Evolutionary conservation across 225 moss, liverwort and hornwort genomes (phyloP).

Genomic region (Marchantia paleacea): DNA sequence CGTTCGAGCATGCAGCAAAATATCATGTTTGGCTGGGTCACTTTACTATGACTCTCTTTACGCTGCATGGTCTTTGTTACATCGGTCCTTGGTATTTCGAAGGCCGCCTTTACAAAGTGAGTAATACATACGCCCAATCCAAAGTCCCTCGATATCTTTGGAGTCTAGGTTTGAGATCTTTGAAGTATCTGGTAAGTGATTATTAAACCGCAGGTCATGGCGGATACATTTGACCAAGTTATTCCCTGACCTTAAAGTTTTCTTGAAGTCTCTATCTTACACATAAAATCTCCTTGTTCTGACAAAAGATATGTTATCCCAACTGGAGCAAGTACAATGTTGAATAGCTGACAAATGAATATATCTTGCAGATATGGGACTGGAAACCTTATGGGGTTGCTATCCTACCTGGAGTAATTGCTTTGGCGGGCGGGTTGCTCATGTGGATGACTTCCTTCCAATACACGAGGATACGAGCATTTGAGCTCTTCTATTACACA

Average conservation of each 20-base stretch:
- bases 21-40: constrained; percentile 90
- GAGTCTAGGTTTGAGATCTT: too few species aligned
- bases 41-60: constrained; percentile 70
- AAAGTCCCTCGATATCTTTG: too few species aligned
- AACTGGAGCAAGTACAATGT: not conserved
- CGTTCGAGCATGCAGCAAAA: constrained; percentile 88
- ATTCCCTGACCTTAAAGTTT: too few species aligned
- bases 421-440: constrained; percentile 56
- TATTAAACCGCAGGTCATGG: too few species aligned
- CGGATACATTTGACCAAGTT: too few species aligned
- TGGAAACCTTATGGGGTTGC: constrained; percentile 58
- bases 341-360: not conserved
- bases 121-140: constrained; percentile 1
- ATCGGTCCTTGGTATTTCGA: constrained; percentile 52
- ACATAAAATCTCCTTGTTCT: not conserved
- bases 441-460: constrained; percentile 78
- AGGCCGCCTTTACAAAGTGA: constrained; percentile 57
- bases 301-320: too few species aligned
- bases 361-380: constrained; percentile 51
- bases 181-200: too few species aligned
- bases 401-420: constrained; percentile 69
- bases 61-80: constrained; percentile 68
- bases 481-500: constrained; percentile 82
- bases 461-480: constrained; percentile 55
- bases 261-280: too few species aligned